Evolutionary conservation across 352 stramenopile genomes (phyloP), one percentile per base, ranked within the genome.

Genomic region (Pythium insidiosum): DNA sequence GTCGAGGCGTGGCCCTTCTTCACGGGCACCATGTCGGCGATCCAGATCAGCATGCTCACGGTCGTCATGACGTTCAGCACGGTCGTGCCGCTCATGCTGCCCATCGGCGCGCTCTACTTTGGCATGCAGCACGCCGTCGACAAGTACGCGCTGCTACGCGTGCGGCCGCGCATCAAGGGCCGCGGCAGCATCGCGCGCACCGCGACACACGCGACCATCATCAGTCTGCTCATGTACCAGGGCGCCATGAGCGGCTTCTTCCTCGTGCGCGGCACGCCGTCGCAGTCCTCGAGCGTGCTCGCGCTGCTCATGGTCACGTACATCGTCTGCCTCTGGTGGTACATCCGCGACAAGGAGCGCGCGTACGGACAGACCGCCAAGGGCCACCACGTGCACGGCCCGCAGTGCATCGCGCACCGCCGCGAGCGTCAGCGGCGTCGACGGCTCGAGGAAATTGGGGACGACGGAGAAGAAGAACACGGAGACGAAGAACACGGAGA

Each of bases 11-110:
- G 79, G 54, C 67, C 62, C 30, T 93, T 93, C 58, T 93, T 84
- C 63, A 90, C 78, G 7, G 80, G 80, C 29, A 90, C 77, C 12
- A 77, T 88, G 66, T 79, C 74, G 29, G 80, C 80, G 6, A 66
- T 89, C 47, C 80, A 93, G 64, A 90, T 93, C 50, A 88, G 75
- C 46, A 84, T 80, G 47, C 58, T 93, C 39, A 83, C 77, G 2
- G 60, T 93, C 23, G 78, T 93, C 48, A 63, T 93, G 43, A 83
- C 81, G 43, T 93, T 93, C 53, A 84, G 68, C 43, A 93, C 80
- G 6, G 80, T 93, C 15, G 80, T 93, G 49, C 80, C 80, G 16
- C 57, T 93, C 25, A 90, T 93, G 40, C 43, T 93, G 41, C 80
- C 80, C 4, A 67, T 90, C 30, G 80, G 80, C 7, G 72, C 66